A percentile compares a stretch with the other conserved stretches of the same genome.
Evolutionary conservation across 2,329 filamentous ascomycete genomes (phyloP).

Genomic region (Trichoderma koningii): DNA sequence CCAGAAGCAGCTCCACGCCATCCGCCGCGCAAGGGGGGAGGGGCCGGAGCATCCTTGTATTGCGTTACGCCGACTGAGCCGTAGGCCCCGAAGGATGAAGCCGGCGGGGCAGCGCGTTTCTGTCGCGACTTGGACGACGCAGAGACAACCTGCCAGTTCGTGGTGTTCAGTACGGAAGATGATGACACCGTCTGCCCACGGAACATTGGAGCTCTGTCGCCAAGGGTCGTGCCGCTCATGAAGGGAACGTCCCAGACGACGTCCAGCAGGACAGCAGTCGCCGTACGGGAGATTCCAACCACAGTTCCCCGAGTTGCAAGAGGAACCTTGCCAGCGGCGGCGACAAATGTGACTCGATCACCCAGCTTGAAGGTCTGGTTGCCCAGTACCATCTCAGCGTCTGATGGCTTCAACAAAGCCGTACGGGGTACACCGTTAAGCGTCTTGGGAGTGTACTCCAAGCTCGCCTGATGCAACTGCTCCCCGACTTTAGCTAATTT

Average conservation of each 20-base stretch:
- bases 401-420: conserved; percentile 87
- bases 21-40: conserved; percentile 56
- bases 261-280: conserved; percentile 80
- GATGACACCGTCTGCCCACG: conserved; percentile 87
- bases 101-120: conserved; percentile 50
- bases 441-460: conserved; percentile 63
- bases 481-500: conserved; percentile 78
- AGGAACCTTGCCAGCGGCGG: conserved; percentile 90
- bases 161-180: conserved; percentile 86
- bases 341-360: conserved; percentile 89
- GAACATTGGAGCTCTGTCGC: conserved; percentile 89
- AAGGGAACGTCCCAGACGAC: conserved; percentile 93
- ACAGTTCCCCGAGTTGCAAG: conserved; percentile 91
- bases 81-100: conserved; percentile 57
- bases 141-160: conserved; percentile 76
- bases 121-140: conserved; percentile 56
- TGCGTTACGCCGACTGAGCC: conserved; percentile 63
- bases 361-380: conserved; percentile 83
- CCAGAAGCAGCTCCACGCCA: conserved; percentile 61
- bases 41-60: conserved; percentile 58
- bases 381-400: conserved; percentile 89
- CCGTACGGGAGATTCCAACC: conserved; percentile 88
- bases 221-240: conserved; percentile 93
- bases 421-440: conserved; percentile 81
- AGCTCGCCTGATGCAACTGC: conserved; percentile 53